Base-by-base conservation (phyloP, 192 early-diverging fungal species). In the Phycomyces nitens region DNA sequence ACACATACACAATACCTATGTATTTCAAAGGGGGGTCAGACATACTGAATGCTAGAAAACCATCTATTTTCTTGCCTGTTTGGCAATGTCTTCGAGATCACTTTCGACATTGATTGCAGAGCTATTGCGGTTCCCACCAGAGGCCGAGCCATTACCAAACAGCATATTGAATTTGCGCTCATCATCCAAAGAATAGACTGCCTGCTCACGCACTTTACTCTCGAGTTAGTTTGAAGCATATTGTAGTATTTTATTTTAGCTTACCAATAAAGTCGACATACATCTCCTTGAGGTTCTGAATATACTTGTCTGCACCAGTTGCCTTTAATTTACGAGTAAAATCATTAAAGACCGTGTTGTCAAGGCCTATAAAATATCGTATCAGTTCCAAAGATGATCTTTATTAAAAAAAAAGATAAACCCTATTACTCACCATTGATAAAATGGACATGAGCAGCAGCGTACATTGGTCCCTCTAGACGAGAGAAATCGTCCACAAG, bases 221-320 rank as follows among this genome's bases (percentile, higher is more conserved):
- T n/a, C n/a, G n/a, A n/a, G n/a, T n/a, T n/a, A n/a, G n/a, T n/a
- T n/a, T n/a, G n/a, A n/a, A n/a, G n/a, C n/a, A n/a, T n/a, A n/a
- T n/a, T n/a, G n/a, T n/a, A n/a, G n/a, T n/a, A n/a, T n/a, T n/a
- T n/a, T n/a, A n/a, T 40, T 22, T 29, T 26, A 69, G n/a, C 72
- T 34, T 80, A 92, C 91, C 88, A 55, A 89, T 74, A 66, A 94
- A 93, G 62, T 94, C 92, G 42, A 93, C 82, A 65, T 85, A 87
- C 61, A 94, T 76, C 61, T 94, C 92, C 69, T 84, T 88, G 29
- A 89, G 67, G 3, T 76, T 79, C 60, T 81, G 87, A 26, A 92
- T 84, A 50, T 77, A 80, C 40, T 81, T 75, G 39, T 72, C 70
- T 3, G 85, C 83, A 16, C 78, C 65, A 0, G 85, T 79, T 16